Percentiles rank a stretch among this genome's conserved stretches.
Evolutionary conservation across 1,139 yeast species (phyloP).

Genomic region (Entelexis sorbosivorans): DNA sequence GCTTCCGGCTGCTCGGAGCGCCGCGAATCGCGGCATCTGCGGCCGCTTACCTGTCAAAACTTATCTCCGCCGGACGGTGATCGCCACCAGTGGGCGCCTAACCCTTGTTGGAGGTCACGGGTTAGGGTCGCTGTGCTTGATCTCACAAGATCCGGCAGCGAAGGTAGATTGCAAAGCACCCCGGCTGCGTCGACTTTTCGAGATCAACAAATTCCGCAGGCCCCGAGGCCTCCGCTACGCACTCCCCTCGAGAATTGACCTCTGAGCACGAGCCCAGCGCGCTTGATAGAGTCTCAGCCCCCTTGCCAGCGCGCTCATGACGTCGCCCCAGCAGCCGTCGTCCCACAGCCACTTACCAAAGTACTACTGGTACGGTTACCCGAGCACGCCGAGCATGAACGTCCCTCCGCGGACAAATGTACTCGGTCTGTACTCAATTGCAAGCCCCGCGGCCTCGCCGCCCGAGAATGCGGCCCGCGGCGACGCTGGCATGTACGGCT

Average conservation of each 20-base stretch:
- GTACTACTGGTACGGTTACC: background rate
- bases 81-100: slow-evolving; percentile 2
- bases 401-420: background rate
- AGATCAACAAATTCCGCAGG: background rate
- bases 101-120: background rate
- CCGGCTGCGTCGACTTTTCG: background rate
- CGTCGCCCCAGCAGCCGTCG: slow-evolving; percentile 3
- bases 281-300: background rate
- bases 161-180: background rate
- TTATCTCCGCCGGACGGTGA: background rate
- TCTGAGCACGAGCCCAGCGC: background rate
- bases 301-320: background rate
- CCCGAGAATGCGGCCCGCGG: background rate
- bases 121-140: background rate
- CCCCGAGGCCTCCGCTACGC: background rate
- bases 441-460: background rate
- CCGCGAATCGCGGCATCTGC: background rate
- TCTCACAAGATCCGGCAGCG: slow-evolving; percentile 3
- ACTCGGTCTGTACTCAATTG: background rate
- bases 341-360: background rate
- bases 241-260: background rate
- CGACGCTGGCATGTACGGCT: background rate
- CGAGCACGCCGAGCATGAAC: background rate
- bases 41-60: background rate
- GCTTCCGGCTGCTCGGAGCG: too few species aligned